These are phyloP conservation scores for Salicornia ramosissima DNA, from an alignment of 148 eudicot genomes.

Conservation along the genomic window DNA sequence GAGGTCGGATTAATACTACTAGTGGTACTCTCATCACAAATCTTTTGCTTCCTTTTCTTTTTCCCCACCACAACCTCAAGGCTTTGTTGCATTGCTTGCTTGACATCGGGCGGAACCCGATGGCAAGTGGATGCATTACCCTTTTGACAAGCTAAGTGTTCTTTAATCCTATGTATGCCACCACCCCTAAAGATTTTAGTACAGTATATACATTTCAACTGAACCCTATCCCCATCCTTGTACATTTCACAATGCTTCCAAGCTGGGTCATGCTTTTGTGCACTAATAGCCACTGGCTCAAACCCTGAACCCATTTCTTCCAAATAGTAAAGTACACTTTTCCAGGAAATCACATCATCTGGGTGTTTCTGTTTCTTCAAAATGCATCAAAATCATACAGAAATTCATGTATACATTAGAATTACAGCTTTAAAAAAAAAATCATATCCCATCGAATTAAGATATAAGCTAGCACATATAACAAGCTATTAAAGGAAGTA, in stretches of 20 bases:
- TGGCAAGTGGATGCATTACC: conserved; percentile 26
- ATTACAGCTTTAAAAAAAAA: not conserved
- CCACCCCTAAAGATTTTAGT: conserved; percentile 87
- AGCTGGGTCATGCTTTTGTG: conserved; percentile 94
- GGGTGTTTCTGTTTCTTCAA: conserved; percentile 10
- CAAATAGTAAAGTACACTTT: not conserved
- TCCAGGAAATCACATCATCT: conserved; percentile 1
- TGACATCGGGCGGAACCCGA: conserved; percentile 24
- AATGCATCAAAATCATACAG: not conserved
- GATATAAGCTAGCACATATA: not conserved
- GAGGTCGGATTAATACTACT: conserved; percentile 22
- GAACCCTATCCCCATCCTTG: conserved; percentile 67
- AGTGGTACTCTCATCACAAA: conserved; percentile 39
- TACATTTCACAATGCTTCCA: conserved; percentile 92
- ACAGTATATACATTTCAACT: conserved; percentile 83
- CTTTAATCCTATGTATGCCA: conserved; percentile 63
- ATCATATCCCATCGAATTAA: not conserved
- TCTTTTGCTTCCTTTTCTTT: conserved; percentile 73
- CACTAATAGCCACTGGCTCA: conserved; percentile 62
- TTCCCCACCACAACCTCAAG: conserved; percentile 53
- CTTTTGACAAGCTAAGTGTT: conserved; percentile 45
- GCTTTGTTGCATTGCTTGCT: conserved; percentile 65
- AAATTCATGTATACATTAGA: not conserved
- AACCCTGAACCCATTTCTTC: conserved; percentile 48
- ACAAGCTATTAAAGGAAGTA: not conserved